Conservation (phyloP, 1,139 yeast genomes). For the Geotrichum phurueaensis region DNA sequence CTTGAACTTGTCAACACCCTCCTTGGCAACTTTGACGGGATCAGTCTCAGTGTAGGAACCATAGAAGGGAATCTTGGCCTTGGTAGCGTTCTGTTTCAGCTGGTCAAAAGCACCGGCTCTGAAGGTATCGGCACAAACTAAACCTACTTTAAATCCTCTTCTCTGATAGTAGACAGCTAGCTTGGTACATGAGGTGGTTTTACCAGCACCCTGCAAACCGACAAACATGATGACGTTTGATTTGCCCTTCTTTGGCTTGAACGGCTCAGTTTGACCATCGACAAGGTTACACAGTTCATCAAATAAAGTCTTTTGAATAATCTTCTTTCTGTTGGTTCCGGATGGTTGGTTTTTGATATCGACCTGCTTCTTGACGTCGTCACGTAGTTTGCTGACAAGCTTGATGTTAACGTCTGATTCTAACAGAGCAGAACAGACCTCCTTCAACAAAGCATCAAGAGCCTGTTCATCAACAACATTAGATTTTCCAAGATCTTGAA, state of each 20-base stretch:
- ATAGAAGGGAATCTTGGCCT: conserved; percentile 87
- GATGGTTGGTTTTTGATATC: conserved; percentile 48
- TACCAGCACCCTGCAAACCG: conserved; percentile 98
- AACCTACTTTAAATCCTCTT: conserved; percentile 89
- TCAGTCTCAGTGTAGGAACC: conserved; percentile 95
- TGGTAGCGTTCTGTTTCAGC: conserved; percentile 92
- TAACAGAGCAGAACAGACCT: conserved; percentile 79
- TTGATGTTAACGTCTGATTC: conserved; percentile 90
- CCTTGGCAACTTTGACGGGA: conserved; percentile 85
- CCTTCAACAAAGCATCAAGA: conserved; percentile 69
- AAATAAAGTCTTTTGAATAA: conserved; percentile 85
- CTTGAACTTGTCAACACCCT: conserved; percentile 88
- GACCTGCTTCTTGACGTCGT: conserved; percentile 57
- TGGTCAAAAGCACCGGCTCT: conserved; percentile 99
- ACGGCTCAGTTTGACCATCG: conserved; percentile 56
- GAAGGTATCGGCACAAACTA: conserved; percentile 98
- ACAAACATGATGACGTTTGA: conserved; percentile 87
- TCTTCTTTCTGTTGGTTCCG: conserved; percentile 56
- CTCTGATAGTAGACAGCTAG: conserved; percentile 90
- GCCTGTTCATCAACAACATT: conserved; percentile 56
- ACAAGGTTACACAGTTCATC: conserved; percentile 86
- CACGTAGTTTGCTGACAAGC: conserved; percentile 71
- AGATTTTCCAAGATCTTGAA: conserved; percentile 61
- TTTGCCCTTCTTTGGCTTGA: conserved; percentile 77
- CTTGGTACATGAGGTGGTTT: conserved; percentile 95